phyloP scores from a whole-genome alignment of 1,139 yeast genomes.

The Nematodospora anomalae region DNA sequence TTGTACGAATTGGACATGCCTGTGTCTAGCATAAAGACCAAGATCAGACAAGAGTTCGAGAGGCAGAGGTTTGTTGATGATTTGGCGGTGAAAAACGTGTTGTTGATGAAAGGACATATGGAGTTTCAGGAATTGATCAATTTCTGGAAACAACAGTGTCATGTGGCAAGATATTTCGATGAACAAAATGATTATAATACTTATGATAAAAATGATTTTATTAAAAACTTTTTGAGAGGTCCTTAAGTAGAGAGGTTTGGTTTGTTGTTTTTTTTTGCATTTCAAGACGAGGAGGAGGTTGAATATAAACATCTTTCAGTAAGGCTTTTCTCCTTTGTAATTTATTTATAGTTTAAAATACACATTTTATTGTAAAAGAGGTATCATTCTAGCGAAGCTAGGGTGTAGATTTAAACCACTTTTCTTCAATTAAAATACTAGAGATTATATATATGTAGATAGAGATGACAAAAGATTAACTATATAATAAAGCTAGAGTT shows the following conservation, averaged over 20 bases:
- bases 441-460: conserved; percentile 3
- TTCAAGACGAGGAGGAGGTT: background rate
- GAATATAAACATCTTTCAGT: background rate
- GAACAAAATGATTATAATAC: conserved; percentile 56
- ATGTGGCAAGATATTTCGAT: conserved; percentile 79
- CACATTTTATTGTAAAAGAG: background rate
- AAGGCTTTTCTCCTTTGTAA: background rate
- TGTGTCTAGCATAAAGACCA: conserved; percentile 76
- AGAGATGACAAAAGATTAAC: background rate
- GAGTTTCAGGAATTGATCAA: conserved; percentile 86
- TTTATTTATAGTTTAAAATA: too few species aligned
- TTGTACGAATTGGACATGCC: conserved; percentile 82
- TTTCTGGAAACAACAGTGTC: conserved; percentile 91
- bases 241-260: conserved; percentile 17
- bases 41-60: conserved; percentile 87
- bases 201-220: conserved; percentile 54
- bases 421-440: conserved; percentile 10
- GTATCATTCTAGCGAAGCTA: too few species aligned
- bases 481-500: background rate
- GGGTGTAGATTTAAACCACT: background rate
- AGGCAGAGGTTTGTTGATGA: conserved; percentile 74
- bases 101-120: conserved; percentile 84
- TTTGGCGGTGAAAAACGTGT: conserved; percentile 62
- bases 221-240: conserved; percentile 74
- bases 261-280: background rate